Base-by-base conservation (phyloP, 208 protist species). In the Paratrypanosoma confusum region DNA sequence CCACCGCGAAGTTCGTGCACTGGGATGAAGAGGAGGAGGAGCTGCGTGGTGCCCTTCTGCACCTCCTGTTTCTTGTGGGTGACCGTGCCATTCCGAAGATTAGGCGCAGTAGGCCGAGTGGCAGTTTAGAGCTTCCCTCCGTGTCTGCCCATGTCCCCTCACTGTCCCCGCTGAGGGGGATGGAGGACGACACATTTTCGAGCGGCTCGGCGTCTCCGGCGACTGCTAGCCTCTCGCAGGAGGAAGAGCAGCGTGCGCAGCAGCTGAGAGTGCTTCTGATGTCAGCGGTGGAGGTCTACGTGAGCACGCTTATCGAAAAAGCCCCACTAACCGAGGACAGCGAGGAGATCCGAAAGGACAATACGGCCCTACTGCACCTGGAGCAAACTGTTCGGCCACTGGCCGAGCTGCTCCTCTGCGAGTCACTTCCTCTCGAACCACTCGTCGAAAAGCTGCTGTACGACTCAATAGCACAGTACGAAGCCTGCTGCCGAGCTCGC, bases 391-490 rank as follows among this genome's bases (percentile, higher is more conserved):
- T 92, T 37, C 49, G 70, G 24, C 83, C 83, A 16, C 53, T 92
- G 39, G 65, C 83, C 7, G 68, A 83, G 55, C 60, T 92, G 57
- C 60, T 92, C 36, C 84, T 83, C 45, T 84, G 75, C 44, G 64
- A 82, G 23, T 57, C 62, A 20, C 49, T 85, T 11, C 55, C 76
- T 24, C 44, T 92, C 7, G 57, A 76, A 25, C 56, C 57, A 3
- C 39, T 71, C 26, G 39, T 92, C 11, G 39, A 70, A 11, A 54
- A 68, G 10, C 62, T 61, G 2, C 56, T 92, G 17, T 26, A 48
- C 7, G 39, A 50, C 26, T 79, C 67, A 0, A 65, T 86, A 23
- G 44, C 75, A 28, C 69, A 81, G 21, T 92, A 88, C 51, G 50
- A 71, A 31, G 14, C 42, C n/a, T 84, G 72, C 36, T 60, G 78